Percentiles rank a stretch among this genome's conserved stretches.
phyloP scores from a whole-genome alignment of 345 rosid species.

The Lumnitzera racemosa region DNA sequence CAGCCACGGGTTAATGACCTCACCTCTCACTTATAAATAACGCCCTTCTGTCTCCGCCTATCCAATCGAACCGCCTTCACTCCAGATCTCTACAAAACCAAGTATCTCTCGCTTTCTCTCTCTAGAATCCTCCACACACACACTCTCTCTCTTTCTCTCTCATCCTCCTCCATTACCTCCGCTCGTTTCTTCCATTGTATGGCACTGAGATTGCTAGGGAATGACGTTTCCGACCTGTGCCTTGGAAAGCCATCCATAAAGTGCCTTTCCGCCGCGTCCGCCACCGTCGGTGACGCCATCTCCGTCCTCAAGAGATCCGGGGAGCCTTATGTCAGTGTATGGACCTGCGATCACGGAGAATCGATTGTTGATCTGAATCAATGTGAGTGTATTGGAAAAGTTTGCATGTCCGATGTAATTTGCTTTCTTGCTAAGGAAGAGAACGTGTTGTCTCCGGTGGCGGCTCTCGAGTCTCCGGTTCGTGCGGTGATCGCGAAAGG shows the following conservation, averaged over 20 bases:
- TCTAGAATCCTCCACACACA: neutral
- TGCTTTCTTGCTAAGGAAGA: conserved; percentile 48
- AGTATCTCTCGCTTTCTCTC: neutral
- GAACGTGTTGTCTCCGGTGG: conserved; percentile 28
- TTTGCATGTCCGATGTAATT: conserved; percentile 55
- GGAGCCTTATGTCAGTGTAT: conserved; percentile 41
- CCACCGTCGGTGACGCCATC: conserved; percentile 59
- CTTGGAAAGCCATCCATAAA: conserved; percentile 63
- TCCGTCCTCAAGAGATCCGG: conserved; percentile 31
- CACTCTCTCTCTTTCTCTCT: neutral
- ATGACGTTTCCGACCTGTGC: conserved; percentile 53
- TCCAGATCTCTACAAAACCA: no score
- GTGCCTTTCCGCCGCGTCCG: conserved; percentile 30
- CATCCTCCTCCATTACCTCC: neutral
- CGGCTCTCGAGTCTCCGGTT: conserved; percentile 36
- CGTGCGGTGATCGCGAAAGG: conserved; percentile 25
- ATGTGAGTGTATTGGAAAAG: conserved; percentile 59
- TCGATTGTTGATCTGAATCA: neutral
- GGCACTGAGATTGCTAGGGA: conserved; percentile 43
- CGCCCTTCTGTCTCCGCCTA: no score
- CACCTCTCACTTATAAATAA: no score
- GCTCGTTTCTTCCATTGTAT: conserved; percentile 23
- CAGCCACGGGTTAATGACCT: no score
- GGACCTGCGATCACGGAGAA: conserved; percentile 41
- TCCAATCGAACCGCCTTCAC: no score